Percentiles rank a stretch among this genome's conserved stretches.
Evolutionary conservation across 345 rosid species (phyloP).

Genomic region (Xanthoceras sorbifolium): DNA sequence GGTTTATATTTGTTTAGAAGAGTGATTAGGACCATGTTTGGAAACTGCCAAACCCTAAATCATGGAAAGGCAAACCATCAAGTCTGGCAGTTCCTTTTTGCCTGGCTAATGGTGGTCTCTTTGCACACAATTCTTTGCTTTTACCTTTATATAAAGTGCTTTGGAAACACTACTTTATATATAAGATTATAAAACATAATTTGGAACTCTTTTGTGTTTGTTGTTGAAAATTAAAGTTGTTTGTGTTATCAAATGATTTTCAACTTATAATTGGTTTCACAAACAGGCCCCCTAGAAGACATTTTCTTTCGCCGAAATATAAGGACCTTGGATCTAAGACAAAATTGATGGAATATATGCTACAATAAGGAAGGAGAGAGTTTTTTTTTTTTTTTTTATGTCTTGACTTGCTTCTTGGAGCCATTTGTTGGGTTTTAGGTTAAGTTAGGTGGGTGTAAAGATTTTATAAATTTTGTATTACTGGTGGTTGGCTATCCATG

Average conservation of each 20-base stretch:
- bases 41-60: background rate
- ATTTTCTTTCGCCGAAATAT: background rate
- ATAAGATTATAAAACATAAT: background rate
- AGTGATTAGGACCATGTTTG: background rate
- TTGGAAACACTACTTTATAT: background rate
- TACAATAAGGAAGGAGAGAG: conserved; percentile 6
- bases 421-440: background rate
- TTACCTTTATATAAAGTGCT: no score
- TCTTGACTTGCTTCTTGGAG: conserved; percentile 18
- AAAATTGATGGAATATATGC: conserved; percentile 24
- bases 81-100: background rate
- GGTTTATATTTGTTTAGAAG: conserved; percentile 4
- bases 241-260: background rate
- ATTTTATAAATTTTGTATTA: background rate
- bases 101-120: background rate
- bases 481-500: conserved; percentile 17
- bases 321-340: conserved; percentile 6
- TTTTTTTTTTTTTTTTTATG: no score
- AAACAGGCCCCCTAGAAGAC: background rate
- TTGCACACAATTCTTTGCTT: background rate
- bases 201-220: background rate
- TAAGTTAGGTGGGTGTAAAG: conserved; percentile 9
- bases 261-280: background rate
- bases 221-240: background rate
- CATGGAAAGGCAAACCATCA: background rate